A percentile compares a stretch with the other conserved stretches of the same genome.
Conservation (phyloP, 2,329 filamentous ascomycete species). For the Pezicula carpinea region DNA sequence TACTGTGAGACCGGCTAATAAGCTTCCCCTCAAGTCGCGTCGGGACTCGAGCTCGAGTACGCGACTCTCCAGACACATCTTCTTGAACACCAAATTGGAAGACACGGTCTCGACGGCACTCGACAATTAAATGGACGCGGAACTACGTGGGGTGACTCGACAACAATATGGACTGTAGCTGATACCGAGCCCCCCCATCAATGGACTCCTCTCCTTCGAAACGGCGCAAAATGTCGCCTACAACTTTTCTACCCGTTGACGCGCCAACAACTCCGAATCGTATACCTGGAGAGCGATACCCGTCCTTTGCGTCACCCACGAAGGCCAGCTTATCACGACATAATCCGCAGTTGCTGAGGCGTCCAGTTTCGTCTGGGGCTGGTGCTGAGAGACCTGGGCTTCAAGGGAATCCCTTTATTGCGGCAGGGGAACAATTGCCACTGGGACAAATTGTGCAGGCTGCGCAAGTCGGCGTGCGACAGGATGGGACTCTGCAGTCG, state of each 20-base stretch:
- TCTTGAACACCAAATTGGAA: too few species aligned
- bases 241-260: constrained; percentile 38
- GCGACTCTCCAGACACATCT: too few species aligned
- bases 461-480: constrained; percentile 5
- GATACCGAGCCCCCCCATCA: constrained; percentile 18
- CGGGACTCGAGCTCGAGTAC: too few species aligned
- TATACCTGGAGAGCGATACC: constrained; percentile 32
- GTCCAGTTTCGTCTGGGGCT: constrained; percentile 30
- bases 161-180: background rate
- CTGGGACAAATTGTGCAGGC: background rate
- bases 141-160: background rate
- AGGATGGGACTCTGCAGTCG: constrained; percentile 7
- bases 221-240: constrained; percentile 58
- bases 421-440: background rate
- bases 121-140: background rate
- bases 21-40: too few species aligned
- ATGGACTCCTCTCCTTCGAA: constrained; percentile 59
- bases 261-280: constrained; percentile 35
- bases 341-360: constrained; percentile 52
- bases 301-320: constrained; percentile 64
- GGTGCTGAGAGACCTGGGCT: constrained; percentile 30
- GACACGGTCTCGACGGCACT: too few species aligned
- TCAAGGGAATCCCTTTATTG: constrained; percentile 24
- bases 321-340: constrained; percentile 58
- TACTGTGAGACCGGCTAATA: too few species aligned